These are phyloP conservation scores for Diaporthe sp. DNA, from an alignment of 2,329 filamentous ascomycete genomes.

Conservation along the genomic window DNA sequence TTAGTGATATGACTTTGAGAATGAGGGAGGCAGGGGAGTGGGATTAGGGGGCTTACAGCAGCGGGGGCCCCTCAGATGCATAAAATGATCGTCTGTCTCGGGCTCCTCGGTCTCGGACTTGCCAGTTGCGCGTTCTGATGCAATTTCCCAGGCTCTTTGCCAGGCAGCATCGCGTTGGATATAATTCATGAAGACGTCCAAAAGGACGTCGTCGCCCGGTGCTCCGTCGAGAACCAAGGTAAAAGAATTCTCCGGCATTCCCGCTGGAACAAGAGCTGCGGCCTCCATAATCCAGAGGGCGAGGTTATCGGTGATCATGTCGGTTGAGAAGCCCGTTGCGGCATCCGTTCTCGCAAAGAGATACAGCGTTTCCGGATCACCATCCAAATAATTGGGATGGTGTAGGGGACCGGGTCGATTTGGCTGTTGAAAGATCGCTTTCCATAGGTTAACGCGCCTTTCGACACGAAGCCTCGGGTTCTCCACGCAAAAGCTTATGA, in stretches of 20 bases:
- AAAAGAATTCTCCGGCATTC: slow-evolving; percentile 7
- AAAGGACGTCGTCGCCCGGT: not conserved
- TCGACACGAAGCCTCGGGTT: not conserved
- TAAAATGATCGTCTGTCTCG: not conserved
- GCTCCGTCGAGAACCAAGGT: slow-evolving; percentile 5
- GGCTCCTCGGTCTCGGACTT: not conserved
- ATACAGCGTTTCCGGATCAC: not conserved
- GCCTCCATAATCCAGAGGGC: slow-evolving; percentile 20
- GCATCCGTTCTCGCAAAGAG: accelerated
- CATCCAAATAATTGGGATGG: not conserved
- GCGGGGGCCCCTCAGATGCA: not conserved
- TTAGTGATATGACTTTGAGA: not conserved
- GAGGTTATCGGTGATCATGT: not conserved
- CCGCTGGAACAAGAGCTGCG: not conserved
- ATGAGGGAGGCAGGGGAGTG: too few relatives aligned
- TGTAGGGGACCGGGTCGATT: not conserved
- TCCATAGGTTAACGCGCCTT: slow-evolving; percentile 4
- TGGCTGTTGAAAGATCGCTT: not conserved
- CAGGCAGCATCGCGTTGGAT: slow-evolving; percentile 7
- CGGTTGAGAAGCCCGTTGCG: not conserved
- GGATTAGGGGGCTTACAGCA: not conserved
- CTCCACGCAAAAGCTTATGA: not conserved
- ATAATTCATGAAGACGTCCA: not conserved
- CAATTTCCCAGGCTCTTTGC: not conserved
- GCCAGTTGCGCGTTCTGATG: not conserved